Evolutionary conservation across 192 early-diverging fungal species (phyloP).

Genomic region (Podila epigama): DNA sequence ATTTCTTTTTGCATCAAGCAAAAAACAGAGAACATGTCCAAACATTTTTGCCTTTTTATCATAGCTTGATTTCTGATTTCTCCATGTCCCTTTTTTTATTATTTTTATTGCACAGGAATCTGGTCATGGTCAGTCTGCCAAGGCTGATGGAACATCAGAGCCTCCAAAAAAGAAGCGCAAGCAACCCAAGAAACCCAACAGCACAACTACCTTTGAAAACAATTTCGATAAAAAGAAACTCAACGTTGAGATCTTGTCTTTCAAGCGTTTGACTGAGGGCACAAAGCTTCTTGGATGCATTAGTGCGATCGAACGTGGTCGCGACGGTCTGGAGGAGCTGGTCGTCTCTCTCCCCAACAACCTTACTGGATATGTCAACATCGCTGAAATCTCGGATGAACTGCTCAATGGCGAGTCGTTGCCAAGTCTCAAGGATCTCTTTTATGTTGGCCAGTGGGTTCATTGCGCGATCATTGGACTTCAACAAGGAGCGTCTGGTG

Average conservation of each 20-base stretch:
- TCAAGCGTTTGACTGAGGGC: conserved; percentile 77
- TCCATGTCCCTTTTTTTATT: too few species aligned
- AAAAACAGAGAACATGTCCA: neutral
- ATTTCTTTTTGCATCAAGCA: neutral
- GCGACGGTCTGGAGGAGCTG: conserved; percentile 66
- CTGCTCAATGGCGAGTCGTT: conserved; percentile 73
- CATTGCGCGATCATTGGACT: conserved; percentile 73
- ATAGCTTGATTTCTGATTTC: neutral
- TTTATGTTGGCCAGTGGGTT: conserved; percentile 87
- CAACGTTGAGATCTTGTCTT: conserved; percentile 58
- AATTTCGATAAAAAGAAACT: conserved; percentile 39
- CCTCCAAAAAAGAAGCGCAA: conserved; percentile 66
- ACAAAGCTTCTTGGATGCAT: conserved; percentile 81
- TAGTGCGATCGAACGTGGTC: conserved; percentile 71
- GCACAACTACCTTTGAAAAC: conserved; percentile 23
- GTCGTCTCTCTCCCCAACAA: conserved; percentile 87
- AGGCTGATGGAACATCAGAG: conserved; percentile 37
- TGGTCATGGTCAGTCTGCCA: conserved; percentile 46
- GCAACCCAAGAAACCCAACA: conserved; percentile 56
- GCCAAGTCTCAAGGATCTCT: conserved; percentile 72
- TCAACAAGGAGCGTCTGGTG: conserved; percentile 42
- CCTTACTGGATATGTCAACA: conserved; percentile 81
- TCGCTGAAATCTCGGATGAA: conserved; percentile 84
- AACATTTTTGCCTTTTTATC: neutral
- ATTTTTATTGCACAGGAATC: conserved; percentile 17